phyloP scores from a whole-genome alignment of 768 basidiomycete species.

The Trichaptum fuscoviolaceum region DNA sequence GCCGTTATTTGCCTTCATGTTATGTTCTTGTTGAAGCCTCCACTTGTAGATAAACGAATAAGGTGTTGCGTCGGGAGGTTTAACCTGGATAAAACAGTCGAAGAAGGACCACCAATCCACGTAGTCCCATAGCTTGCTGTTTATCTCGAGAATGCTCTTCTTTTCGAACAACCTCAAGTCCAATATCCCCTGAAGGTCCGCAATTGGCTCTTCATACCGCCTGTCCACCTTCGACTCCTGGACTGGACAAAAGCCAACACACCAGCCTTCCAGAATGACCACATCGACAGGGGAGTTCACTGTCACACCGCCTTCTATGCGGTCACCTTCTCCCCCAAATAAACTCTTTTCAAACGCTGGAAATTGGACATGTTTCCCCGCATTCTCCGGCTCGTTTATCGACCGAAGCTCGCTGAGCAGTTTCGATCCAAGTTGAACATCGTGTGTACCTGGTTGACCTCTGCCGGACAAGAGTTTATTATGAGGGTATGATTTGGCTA shows the following conservation, averaged over 20 bases:
- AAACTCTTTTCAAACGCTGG: constrained; percentile 89
- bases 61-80: constrained; percentile 28
- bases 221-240: constrained; percentile 41
- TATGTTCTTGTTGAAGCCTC: constrained; percentile 85
- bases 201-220: constrained; percentile 41
- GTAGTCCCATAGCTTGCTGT: constrained; percentile 57
- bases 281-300: constrained; percentile 62
- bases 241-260: constrained; percentile 78
- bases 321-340: constrained; percentile 79
- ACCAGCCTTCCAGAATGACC: constrained; percentile 96
- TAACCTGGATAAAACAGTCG: constrained; percentile 73
- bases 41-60: constrained; percentile 72
- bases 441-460: constrained; percentile 94
- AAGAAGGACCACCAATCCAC: constrained; percentile 64
- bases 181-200: constrained; percentile 26
- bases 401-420: constrained; percentile 46
- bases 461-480: constrained; percentile 75
- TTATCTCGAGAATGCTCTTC: constrained; percentile 57
- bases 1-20: constrained; percentile 82
- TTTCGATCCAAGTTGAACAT: constrained; percentile 56
- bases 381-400: constrained; percentile 25
- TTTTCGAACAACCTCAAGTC: constrained; percentile 32
- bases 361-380: constrained; percentile 35
- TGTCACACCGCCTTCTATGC: constrained; percentile 42
- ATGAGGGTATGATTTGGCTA: constrained; percentile 49